Percentiles rank a stretch among this genome's conserved stretches.
Conservation (phyloP, 140 eudicot species). For the Stevia rebaudiana region DNA sequence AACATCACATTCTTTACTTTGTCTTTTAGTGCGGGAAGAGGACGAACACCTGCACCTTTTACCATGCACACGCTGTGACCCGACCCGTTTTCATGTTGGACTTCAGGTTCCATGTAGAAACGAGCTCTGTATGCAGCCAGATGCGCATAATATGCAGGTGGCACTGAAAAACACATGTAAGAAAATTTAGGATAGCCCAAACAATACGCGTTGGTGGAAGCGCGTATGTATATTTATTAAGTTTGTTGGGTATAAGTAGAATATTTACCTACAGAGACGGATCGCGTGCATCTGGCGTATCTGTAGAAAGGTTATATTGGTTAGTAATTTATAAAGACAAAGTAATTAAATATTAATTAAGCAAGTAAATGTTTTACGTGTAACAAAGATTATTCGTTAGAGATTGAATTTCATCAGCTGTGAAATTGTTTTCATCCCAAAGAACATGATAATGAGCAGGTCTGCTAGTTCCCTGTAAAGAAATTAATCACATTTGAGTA, state of each 20-base stretch:
- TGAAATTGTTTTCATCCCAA: conserved; percentile 76
- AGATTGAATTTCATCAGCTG: conserved; percentile 71
- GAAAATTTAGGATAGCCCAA: too few relatives aligned
- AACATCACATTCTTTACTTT: conserved; percentile 76
- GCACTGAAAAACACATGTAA: too few relatives aligned
- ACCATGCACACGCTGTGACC: conserved; percentile 29
- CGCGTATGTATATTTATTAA: neutral
- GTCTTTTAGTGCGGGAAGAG: conserved; percentile 65
- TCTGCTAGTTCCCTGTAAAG: conserved; percentile 71
- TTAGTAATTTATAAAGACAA: neutral
- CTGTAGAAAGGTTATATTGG: conserved; percentile 25
- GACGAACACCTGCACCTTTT: conserved; percentile 44
- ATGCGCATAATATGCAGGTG: conserved; percentile 88
- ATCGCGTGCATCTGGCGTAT: conserved; percentile 85
- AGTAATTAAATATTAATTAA: neutral
- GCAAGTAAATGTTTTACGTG: conserved; percentile 36
- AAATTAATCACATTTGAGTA: neutral
- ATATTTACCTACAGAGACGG: conserved; percentile 75
- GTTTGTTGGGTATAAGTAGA: neutral
- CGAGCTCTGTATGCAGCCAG: conserved; percentile 89
- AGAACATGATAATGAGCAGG: conserved; percentile 88
- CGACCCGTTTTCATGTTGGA: conserved; percentile 32
- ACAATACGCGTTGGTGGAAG: neutral
- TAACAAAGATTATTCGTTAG: conserved; percentile 75
- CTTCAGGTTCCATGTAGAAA: conserved; percentile 70